phyloP scores from a whole-genome alignment of 1,284 basidiomycete genomes.

The Cutaneotrichosporon sp. region DNA sequence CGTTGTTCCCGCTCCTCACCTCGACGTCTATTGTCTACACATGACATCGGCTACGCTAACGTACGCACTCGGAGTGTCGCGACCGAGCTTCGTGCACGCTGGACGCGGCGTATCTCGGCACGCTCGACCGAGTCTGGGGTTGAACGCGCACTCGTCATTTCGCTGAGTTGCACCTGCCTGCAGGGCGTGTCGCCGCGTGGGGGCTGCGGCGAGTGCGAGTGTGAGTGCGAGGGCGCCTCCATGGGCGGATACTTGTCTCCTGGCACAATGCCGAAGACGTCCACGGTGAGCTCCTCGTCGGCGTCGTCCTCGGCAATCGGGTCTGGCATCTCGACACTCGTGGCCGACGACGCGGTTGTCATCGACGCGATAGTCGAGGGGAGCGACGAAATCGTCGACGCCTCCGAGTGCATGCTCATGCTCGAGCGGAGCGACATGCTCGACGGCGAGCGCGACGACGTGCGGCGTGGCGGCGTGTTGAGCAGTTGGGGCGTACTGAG shows the following conservation, averaged over 20 bases:
- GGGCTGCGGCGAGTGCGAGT: too few relatives aligned
- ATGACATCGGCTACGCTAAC: background rate
- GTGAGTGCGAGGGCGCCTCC: too few relatives aligned
- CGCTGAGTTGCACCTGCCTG: background rate
- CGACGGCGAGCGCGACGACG: conserved; percentile 4
- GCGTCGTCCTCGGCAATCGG: conserved; percentile 12
- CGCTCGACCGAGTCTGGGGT: background rate
- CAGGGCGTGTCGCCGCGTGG: background rate
- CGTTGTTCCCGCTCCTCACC: too few relatives aligned
- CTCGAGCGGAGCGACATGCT: conserved; percentile 8
- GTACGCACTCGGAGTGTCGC: background rate
- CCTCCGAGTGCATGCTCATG: conserved; percentile 2
- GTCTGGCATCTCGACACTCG: conserved; percentile 17
- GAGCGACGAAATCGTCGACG: conserved; percentile 3
- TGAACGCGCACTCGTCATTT: too few relatives aligned
- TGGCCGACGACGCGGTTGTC: conserved; percentile 10
- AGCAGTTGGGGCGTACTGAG: background rate
- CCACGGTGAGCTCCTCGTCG: background rate
- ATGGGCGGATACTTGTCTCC: background rate
- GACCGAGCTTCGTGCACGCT: background rate
- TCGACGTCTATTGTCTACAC: too few relatives aligned
- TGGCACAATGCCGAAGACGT: background rate
- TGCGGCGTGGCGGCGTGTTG: background rate
- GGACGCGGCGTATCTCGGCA: background rate
- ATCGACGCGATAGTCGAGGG: conserved; percentile 6